These are phyloP conservation scores for Priceomyces carsonii DNA, from an alignment of 805 yeast genomes.

Conservation along the genomic window DNA sequence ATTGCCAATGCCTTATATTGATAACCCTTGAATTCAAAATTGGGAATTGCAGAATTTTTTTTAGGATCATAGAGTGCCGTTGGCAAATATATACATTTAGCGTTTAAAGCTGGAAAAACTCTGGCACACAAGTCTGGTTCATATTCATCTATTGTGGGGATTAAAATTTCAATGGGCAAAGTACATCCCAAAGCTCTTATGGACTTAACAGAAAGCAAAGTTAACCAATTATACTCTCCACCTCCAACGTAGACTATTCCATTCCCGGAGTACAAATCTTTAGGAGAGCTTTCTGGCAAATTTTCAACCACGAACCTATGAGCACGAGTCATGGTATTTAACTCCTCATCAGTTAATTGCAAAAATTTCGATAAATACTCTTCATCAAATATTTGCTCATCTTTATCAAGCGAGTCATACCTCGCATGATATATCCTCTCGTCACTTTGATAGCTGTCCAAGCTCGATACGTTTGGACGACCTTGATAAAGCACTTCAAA, in stretches of 20 bases:
- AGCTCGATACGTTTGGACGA: constrained; percentile 44
- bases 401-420: constrained; percentile 34
- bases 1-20: constrained; percentile 46
- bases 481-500: constrained; percentile 43
- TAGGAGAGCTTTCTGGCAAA: constrained; percentile 44
- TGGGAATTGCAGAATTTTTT: constrained; percentile 19
- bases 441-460: constrained; percentile 45
- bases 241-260: constrained; percentile 80
- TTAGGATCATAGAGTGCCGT: constrained; percentile 21
- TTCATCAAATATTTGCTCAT: constrained; percentile 47
- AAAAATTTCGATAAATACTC: constrained; percentile 52
- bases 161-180: constrained; percentile 79
- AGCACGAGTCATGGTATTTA: constrained; percentile 43
- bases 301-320: constrained; percentile 47
- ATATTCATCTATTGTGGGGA: constrained; percentile 69
- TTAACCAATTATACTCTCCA: constrained; percentile 72
- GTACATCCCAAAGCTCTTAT: constrained; percentile 66
- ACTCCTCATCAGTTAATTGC: constrained; percentile 43
- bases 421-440: constrained; percentile 57
- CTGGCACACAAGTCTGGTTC: constrained; percentile 58
- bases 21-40: constrained; percentile 43
- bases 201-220: constrained; percentile 62
- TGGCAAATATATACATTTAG: constrained; percentile 40
- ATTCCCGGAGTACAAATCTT: constrained; percentile 40
- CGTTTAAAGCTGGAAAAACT: constrained; percentile 38